phyloP scores from a whole-genome alignment of 148 eudicot genomes.

The Persicaria tinctoria region DNA sequence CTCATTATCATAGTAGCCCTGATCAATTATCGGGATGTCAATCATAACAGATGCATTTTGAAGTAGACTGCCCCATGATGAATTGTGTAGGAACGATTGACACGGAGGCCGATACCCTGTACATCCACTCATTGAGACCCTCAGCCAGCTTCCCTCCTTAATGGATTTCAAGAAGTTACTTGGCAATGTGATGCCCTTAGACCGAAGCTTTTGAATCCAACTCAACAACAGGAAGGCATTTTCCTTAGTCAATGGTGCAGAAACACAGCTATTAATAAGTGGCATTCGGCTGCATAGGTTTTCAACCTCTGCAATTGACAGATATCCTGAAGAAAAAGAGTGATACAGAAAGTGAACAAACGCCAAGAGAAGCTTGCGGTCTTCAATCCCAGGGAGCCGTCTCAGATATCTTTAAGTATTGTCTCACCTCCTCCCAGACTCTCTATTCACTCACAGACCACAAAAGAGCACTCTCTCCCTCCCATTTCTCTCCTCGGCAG shows the following conservation, averaged over 20 bases:
- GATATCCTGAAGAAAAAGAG: slow-evolving; percentile 12
- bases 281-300: slow-evolving; percentile 33
- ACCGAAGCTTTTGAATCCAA: too few species aligned
- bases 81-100: slow-evolving; percentile 30
- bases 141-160: too few species aligned
- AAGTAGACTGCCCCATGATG: slow-evolving; percentile 38
- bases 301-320: slow-evolving; percentile 15
- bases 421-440: too few species aligned
- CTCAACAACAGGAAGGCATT: slow-evolving; percentile 46
- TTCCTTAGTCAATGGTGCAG: slow-evolving; percentile 32
- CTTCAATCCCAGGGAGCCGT: too few species aligned
- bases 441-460: too few species aligned
- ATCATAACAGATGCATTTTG: slow-evolving; percentile 40
- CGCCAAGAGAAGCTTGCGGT: slow-evolving; percentile 14
- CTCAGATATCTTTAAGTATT: too few species aligned
- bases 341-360: slow-evolving; percentile 35
- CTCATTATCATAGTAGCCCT: slow-evolving; percentile 29
- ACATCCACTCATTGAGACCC: too few species aligned
- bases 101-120: too few species aligned
- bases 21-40: slow-evolving; percentile 53
- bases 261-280: slow-evolving; percentile 30
- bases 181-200: too few species aligned
- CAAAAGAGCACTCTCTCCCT: too few species aligned
- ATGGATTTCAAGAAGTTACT: too few species aligned
- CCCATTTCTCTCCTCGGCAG: too few species aligned